phyloP scores from a whole-genome alignment of 2,329 filamentous ascomycete species.

The Moelleriella libera region DNA sequence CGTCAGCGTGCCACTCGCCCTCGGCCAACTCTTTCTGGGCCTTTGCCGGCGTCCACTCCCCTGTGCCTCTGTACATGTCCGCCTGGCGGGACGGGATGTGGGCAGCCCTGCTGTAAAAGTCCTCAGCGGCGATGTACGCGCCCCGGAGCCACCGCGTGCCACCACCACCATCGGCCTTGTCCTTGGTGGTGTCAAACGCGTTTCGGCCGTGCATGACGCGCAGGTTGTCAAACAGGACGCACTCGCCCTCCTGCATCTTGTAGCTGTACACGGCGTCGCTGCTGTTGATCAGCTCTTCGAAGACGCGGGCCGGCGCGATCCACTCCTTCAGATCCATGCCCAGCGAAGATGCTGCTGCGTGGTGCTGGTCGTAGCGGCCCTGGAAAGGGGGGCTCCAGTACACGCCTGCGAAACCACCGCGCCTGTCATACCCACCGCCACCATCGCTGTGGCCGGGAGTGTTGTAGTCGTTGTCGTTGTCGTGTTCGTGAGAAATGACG shows the following conservation, averaged over 20 bases:
- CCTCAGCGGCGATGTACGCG: constrained; percentile 55
- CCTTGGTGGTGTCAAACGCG: constrained; percentile 47
- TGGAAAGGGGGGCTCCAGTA: constrained; percentile 75
- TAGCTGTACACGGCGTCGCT: constrained; percentile 50
- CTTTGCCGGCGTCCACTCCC: constrained; percentile 10
- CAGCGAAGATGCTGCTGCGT: constrained; percentile 13
- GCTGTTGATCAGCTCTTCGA: constrained; percentile 45
- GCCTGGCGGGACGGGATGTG: constrained; percentile 15
- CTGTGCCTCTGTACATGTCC: constrained; percentile 9
- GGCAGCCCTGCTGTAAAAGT: constrained; percentile 23
- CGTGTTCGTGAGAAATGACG: constrained; percentile 27
- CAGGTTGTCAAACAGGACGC: constrained; percentile 84
- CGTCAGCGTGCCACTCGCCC: constrained; percentile 14
- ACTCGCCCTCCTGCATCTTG: constrained; percentile 67
- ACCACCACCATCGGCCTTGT: constrained; percentile 14
- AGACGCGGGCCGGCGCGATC: constrained; percentile 34
- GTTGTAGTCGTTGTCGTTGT: no score
- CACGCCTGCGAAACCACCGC: constrained; percentile 12
- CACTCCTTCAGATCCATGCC: constrained; percentile 20
- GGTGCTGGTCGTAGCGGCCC: constrained; percentile 18
- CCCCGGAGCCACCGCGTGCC: constrained; percentile 75
- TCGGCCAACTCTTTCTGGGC: constrained; percentile 12
- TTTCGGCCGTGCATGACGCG: constrained; percentile 72
- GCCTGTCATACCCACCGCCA: background rate
- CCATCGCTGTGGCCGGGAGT: no score